Conservation (phyloP, 2,329 filamentous ascomycete species). For the Pseudogymnoascus sp. region DNA sequence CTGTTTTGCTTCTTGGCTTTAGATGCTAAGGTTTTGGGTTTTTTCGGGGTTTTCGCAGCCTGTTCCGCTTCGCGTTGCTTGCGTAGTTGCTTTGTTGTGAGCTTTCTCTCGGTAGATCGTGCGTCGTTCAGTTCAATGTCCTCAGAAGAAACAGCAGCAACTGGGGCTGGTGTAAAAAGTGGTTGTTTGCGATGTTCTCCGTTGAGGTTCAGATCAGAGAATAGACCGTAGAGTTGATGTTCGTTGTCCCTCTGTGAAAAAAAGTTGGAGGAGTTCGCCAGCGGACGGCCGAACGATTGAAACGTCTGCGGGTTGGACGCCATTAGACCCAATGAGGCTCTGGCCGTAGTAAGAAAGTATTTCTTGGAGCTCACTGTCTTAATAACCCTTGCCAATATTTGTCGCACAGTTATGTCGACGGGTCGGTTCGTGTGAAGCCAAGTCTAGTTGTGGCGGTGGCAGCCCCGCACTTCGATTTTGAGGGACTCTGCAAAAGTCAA, state of each 20-base stretch:
- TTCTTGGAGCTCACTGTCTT: slow-evolving; percentile 7
- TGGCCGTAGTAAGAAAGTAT: slow-evolving; percentile 3
- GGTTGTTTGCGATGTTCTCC: neutral
- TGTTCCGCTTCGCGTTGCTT: slow-evolving; percentile 3
- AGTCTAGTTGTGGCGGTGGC: neutral
- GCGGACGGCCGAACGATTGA: slow-evolving; percentile 5
- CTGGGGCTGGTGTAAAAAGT: neutral
- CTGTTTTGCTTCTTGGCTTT: slow-evolving; percentile 7
- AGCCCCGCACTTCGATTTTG: slow-evolving; percentile 2
- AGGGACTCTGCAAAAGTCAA: neutral
- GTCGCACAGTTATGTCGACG: neutral
- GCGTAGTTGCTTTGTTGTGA: slow-evolving; percentile 2
- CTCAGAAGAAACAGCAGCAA: neutral
- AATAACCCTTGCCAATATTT: slow-evolving; percentile 1
- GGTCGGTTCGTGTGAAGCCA: neutral
- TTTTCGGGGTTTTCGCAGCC: slow-evolving; percentile 1
- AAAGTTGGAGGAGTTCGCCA: slow-evolving; percentile 1
- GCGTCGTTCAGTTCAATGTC: slow-evolving; percentile 4
- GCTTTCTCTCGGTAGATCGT: neutral
- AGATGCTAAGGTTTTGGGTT: neutral
- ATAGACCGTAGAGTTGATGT: slow-evolving; percentile 5
- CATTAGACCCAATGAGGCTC: slow-evolving; percentile 9
- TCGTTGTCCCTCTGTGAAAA: neutral
- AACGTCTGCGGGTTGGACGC: slow-evolving; percentile 10
- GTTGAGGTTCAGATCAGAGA: neutral